Percentiles rank a stretch among this genome's conserved stretches.
Evolutionary conservation across 2,329 filamentous ascomycete species (phyloP).

Genomic region (Fonsecaea erecta): DNA sequence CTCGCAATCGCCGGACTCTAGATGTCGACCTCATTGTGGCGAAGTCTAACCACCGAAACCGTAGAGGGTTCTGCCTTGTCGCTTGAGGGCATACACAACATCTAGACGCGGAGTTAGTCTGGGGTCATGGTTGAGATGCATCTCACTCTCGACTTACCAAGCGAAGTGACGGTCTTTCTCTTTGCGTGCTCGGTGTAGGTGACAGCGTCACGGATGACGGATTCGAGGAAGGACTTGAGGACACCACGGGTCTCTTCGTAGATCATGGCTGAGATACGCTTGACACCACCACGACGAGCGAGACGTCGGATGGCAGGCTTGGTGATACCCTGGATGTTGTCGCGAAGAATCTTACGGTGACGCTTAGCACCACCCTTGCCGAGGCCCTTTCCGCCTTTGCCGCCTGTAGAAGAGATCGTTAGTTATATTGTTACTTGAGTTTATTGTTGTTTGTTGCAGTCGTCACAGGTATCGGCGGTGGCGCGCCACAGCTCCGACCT

Average conservation of each 20-base stretch:
- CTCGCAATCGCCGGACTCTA: background rate
- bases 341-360: conserved; percentile 60
- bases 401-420: conserved; percentile 46
- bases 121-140: background rate
- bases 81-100: conserved; percentile 70
- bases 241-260: conserved; percentile 80
- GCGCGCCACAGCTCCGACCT: conserved; percentile 41
- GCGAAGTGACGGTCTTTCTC: conserved; percentile 76
- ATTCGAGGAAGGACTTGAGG: conserved; percentile 76
- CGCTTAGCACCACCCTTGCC: conserved; percentile 61
- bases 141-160: conserved; percentile 40
- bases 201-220: conserved; percentile 74
- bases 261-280: conserved; percentile 96
- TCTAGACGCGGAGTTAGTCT: conserved; percentile 44
- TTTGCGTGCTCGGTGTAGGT: conserved; percentile 81
- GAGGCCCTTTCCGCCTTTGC: conserved; percentile 61
- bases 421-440: conserved; percentile 12
- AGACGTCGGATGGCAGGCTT: conserved; percentile 61
- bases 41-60: conserved; percentile 73
- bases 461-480: conserved; percentile 42
- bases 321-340: conserved; percentile 62
- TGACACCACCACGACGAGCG: conserved; percentile 84
- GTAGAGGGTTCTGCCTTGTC: conserved; percentile 74
- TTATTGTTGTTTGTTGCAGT: background rate
- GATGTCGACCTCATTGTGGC: conserved; percentile 18